Base-by-base conservation (phyloP, 1,284 basidiomycete species). In the Schizophyllum amplum region DNA sequence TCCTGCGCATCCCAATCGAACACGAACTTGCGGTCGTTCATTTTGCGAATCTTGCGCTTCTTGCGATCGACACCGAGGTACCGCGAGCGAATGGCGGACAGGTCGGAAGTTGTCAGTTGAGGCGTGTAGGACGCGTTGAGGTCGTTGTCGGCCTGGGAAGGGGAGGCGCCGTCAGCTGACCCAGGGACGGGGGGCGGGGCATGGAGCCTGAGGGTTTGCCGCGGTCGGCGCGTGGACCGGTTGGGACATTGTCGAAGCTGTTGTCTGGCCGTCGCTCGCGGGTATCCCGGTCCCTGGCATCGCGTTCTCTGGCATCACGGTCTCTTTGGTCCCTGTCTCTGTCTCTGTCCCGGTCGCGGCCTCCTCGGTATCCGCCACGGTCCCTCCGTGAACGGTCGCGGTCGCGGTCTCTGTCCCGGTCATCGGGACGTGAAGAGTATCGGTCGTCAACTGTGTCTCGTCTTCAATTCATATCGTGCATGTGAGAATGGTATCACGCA, bases 1-100 rank as follows among this genome's bases (percentile, higher is more conserved):
- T 98, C 94, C 67, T 88, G 87, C 53, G 87, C 86, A 66, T 94
- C 94, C 95, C 96, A 98, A 69, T 98, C 96, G 67, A 99, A 99
- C n/a, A 95, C 88, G 69, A 98, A 94, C 71, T 96, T 96, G 70
- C 94, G 89, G 68, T 95, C 93, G 65, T 89, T 91, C 81, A 91
- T 91, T 72, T 94, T 96, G 57, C 93, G 85, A 64, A 94, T 87
- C 72, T 92, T 92, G 49, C 91, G 87, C 74, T 95, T 95, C 80
- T 94, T 94, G 72, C 87, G 89, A 71, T 90, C 89, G 20, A 90
- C 89, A 6, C 94, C 94, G 22, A 98, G 84, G 69, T 98, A 97
- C 26, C 94, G 83, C 24, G 91, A 90, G 11, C 91, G 85, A 63
- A 94, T 87, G 0, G 87, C 86, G 0, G 76, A 76, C 13, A 94